phyloP scores from a whole-genome alignment of 2,329 filamentous ascomycete genomes.

The Aspergillus sergii region DNA sequence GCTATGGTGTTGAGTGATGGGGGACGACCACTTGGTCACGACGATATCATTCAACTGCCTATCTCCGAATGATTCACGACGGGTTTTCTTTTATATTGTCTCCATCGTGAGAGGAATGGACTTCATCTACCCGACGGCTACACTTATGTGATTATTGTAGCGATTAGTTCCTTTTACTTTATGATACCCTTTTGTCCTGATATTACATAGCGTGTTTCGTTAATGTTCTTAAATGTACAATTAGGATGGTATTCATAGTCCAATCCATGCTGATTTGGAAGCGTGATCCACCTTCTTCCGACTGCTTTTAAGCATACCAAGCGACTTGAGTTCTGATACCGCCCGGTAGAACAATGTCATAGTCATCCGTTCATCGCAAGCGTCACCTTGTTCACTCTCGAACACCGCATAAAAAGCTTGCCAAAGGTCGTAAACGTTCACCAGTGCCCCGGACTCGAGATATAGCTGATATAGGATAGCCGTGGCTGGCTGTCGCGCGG shows the following conservation, averaged over 20 bases:
- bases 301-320: constrained; percentile 87
- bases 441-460: constrained; percentile 62
- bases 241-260: constrained; percentile 43
- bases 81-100: neutral
- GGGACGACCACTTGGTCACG: constrained; percentile 70
- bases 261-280: constrained; percentile 80
- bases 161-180: constrained; percentile 19
- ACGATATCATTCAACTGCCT: constrained; percentile 75
- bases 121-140: neutral
- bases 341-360: constrained; percentile 82
- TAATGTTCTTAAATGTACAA: constrained; percentile 10
- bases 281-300: constrained; percentile 92
- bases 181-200: constrained; percentile 35
- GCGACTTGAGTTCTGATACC: constrained; percentile 78
- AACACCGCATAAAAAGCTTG: constrained; percentile 61
- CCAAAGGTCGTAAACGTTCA: constrained; percentile 66
- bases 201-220: constrained; percentile 15
- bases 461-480: constrained; percentile 65
- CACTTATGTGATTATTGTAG: neutral
- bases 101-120: neutral
- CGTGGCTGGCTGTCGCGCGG: constrained; percentile 58
- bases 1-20: constrained; percentile 90
- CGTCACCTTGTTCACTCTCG: constrained; percentile 33
- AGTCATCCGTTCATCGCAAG: constrained; percentile 36
- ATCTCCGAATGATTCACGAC: constrained; percentile 30